Percentiles rank a stretch among this genome's conserved stretches.
These are phyloP conservation scores for Mycena leptocephala DNA, from an alignment of 768 basidiomycete genomes.

Conservation along the genomic window DNA sequence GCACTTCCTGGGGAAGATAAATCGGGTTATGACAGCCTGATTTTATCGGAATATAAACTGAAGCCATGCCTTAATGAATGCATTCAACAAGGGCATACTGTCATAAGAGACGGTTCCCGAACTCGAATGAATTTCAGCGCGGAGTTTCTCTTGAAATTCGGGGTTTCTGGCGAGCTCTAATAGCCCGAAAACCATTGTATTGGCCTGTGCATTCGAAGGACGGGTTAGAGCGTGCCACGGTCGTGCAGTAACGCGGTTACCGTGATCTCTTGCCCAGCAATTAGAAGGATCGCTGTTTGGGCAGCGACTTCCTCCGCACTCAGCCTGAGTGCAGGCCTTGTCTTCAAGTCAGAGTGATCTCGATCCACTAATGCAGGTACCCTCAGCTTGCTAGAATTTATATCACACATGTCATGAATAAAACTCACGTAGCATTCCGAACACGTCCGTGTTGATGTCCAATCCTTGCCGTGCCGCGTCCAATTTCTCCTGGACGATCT, in stretches of 20 bases:
- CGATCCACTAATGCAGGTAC: no score
- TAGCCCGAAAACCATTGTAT: constrained; percentile 21
- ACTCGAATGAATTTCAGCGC: constrained; percentile 25
- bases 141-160: constrained; percentile 17
- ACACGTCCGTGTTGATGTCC: constrained; percentile 8
- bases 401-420: no score
- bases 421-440: constrained; percentile 16
- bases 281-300: constrained; percentile 17
- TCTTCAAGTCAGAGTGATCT: neutral
- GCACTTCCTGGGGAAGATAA: constrained; percentile 20
- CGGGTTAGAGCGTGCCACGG: no score
- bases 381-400: no score
- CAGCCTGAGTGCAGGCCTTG: neutral
- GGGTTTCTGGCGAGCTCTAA: constrained; percentile 23
- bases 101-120: neutral
- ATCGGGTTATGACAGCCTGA: neutral
- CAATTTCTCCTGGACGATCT: neutral
- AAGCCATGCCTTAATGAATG: constrained; percentile 27
- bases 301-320: constrained; percentile 8
- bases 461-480: neutral
- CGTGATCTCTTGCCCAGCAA: constrained; percentile 26
- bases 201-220: no score
- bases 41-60: neutral
- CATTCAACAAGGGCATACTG: constrained; percentile 24
- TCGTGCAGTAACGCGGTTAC: no score